Evolutionary conservation across 345 rosid genomes (phyloP), one percentile per base, ranked within the genome.

Genomic region (Schrenkiella parvula): DNA sequence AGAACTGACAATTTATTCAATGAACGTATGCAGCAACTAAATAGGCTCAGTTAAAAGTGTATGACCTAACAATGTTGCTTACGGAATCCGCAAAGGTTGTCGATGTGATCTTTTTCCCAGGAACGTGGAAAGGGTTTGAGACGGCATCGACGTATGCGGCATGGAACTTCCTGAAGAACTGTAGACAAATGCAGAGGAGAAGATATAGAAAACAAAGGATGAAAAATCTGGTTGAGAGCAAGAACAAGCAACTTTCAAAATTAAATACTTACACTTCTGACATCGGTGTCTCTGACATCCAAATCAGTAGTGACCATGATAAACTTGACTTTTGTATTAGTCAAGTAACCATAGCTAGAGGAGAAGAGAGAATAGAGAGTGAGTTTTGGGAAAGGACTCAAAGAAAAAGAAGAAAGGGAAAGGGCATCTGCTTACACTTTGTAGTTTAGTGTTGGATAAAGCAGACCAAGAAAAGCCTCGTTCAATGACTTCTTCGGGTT

Each of bases 241-340:
- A 19, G 25, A 22, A 21, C 2, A 6, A 43, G 9, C 22, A 17
- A 39, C n/a, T 43, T 43, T 41, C 3, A 5, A 5, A 41, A n/a
- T 3, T n/a, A n/a, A n/a, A 39, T 6, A 80, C 96, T 83, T 76
- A 88, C 95, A 92, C 87, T 88, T 81, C 89, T 81, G 31, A 92
- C 95, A 72, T 92, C 92, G 0, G 87, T 93, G 77, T 89, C 95
- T 81, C 79, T 80, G 56, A 89, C 92, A 75, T 89, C 96, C 55
- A 89, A 66, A 84, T 92, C 95, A 1, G 89, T 86, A 0, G 90
- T 88, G 70, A 92, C 96, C 79, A 88, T 54, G 68, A 89, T 86
- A 70, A 92, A 89, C 68, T 92, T 92, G 79, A 89, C 98, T 82
- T 89, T 89, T 8, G 96, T 88, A 81, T 89, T 92, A 26, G 95